Evolutionary conservation across 208 protist species (phyloP).

Genomic region (Trypanosoma congolense): DNA sequence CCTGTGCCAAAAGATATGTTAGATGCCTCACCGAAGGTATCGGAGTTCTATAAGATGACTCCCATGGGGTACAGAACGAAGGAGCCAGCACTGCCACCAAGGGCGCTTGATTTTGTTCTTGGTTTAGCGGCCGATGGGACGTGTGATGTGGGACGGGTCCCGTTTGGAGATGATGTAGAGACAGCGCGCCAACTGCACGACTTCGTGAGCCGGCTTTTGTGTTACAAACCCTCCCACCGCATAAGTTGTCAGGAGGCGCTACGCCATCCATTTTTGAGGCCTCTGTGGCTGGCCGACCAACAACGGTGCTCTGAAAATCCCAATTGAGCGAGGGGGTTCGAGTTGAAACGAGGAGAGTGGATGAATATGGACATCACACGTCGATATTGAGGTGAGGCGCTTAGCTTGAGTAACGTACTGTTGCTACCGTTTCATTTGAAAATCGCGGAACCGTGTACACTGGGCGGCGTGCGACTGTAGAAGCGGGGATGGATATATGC

Average conservation of each 20-base stretch:
- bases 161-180: constrained; percentile 40
- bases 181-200: constrained; percentile 52
- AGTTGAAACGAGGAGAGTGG: too few species aligned
- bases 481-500: too few species aligned
- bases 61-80: constrained; percentile 22
- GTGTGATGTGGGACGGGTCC: constrained; percentile 28
- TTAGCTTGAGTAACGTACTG: too few species aligned
- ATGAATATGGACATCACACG: too few species aligned
- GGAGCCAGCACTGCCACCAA: constrained; percentile 30
- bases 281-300: constrained; percentile 34
- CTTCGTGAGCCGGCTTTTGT: constrained; percentile 51
- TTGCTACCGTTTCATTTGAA: too few species aligned
- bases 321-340: too few species aligned
- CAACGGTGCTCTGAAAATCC: constrained; percentile 16
- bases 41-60: constrained; percentile 52
- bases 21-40: constrained; percentile 38
- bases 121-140: constrained; percentile 52
- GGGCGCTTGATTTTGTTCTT: constrained; percentile 21
- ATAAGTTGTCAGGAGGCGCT: constrained; percentile 73
- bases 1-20: constrained; percentile 64
- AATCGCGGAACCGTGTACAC: too few species aligned
- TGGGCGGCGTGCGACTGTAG: too few species aligned
- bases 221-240: constrained; percentile 55
- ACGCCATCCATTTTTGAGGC: constrained; percentile 63
- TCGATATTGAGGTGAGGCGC: too few species aligned